Evolutionary conservation across 2,329 filamentous ascomycete species (phyloP), one percentile per base, ranked within the genome.

Genomic region (Ceratocystiopsis sp.): DNA sequence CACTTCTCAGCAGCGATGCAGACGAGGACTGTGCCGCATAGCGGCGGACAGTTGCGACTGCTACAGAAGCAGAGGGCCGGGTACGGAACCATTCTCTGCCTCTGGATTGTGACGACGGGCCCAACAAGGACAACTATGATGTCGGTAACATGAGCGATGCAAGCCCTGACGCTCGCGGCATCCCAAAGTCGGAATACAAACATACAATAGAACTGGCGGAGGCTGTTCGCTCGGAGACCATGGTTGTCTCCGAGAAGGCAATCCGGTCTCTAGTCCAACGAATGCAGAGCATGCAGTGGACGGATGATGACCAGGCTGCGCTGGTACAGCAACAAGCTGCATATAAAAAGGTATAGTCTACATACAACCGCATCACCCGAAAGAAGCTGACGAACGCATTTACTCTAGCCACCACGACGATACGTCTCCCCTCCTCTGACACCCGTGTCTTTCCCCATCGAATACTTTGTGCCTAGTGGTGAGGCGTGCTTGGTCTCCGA

Each of bases 1-100:
- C 49, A 2, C 41, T 49, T 11, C 42, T 49, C 8, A 18, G 10
- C 4, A 41, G 43, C 2, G 33, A 45, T 18, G 42, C 42, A 13
- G 36, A 45, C 1, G 43, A 44, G 6, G 50, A 51, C 41, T 49
- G 40, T 17, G 41, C 35, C 19, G 45, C 46, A 29, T 38, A 47
- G 11, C 37, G 16, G 16, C 34, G 35, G 2, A 35, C 14, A 15
- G 34, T 40, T 2, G 21, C 19, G 0, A 12, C 37, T 3, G 21
- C 18, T 4, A 25, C 12, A 25, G 21, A 6, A 14, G n/a, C 15
- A 15, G 14, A 16, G 14, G 14, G 14, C 4, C 34, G 34, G 34
- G 34, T 16, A 35, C 14, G 34, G 34, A 16, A n/a, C 8, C 14
- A 29, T 29, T 29, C 13, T 35, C 14, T 35, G 18, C 35, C 19